Base-by-base conservation (phyloP, 1,284 basidiomycete genomes). In the Moesziomyces sp. region DNA sequence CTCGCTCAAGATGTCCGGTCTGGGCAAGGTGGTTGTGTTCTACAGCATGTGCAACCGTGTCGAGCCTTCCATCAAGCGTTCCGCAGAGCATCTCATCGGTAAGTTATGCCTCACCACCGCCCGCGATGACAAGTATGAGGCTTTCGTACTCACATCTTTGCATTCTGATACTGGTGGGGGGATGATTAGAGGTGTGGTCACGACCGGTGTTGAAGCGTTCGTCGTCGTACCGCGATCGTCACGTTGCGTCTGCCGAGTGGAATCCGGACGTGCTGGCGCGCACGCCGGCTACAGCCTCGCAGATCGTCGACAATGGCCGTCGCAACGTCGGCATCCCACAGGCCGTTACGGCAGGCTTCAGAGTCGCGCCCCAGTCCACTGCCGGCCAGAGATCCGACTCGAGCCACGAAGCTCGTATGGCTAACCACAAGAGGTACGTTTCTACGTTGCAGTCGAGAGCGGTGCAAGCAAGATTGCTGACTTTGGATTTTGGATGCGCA, bases 21-120 rank as follows among this genome's bases (percentile, higher is more conserved):
- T 99, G 6, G 96, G 96, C n/a, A 91, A 91, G 62, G 89, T 99
- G 71, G 88, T 99, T 19, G 87, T 97, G 19, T 98, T 99, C 86
- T 99, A 99, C 88, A 96, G 93, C 30, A 93, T 95, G 83, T 92
- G 90, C 87, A 85, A 85, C 40, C 91, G 93, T 52, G 94, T 96
- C 47, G 91, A 92, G 9, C 88, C 92, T 0, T 89, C 90, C 52
- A 91, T 99, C 64, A 86, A 87, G 42, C 90, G 93, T 53, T 89
- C 90, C 55, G 96, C 97, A 13, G 90, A 92, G 76, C 89, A 91
- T 48, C 91, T 99, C 50, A 90, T 98, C 50, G 91, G 91, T 59
- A 85, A 87, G 21, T 53, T 7, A 30, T 11, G 9, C 24, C 6
- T 26, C 5, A 26, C 24, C 24, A 26, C 24, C 3, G 6, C 24